Evolutionary conservation across 2,329 filamentous ascomycete genomes (phyloP), one percentile per base, ranked within the genome.

Genomic region (Didymella glomerata): DNA sequence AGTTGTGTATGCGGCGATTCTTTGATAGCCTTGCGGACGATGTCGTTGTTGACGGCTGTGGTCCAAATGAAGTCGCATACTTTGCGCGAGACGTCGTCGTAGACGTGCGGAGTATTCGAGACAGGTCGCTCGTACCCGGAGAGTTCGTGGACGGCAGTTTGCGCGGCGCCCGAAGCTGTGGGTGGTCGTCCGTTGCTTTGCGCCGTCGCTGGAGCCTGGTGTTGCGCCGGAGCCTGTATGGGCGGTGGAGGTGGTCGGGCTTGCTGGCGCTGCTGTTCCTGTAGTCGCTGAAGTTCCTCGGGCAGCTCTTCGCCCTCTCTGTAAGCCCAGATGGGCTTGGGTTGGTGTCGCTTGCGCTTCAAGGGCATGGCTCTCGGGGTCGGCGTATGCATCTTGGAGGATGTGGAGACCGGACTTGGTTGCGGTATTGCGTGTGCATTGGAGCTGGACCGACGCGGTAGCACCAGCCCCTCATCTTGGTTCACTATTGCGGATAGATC

Each of bases 1-100:
- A 97, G 88, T 60, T 92, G 85, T 14, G 93, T 89, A 7, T 87
- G 87, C 16, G 85, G 83, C 11, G 83, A 80, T 55, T 83, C 78
- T 1, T 74, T 84, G 36, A 88, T 82, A 11, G 80, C 81, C 51
- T 58, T 60, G 11, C 73, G 71, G 24, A 87, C 78, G 64, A 91
- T 86, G n/a, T 85, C 82, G 61, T 88, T 87, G 50, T 84, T 81
- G 7, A 95, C 83, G 18, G 95, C 88, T 54, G 90, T 83, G 47
- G 86, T 75, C 72, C 88, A 96, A 11, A 97, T 80, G 69, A 93
- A 96, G 72, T 96, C 91, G 61, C 90, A 91, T n/a, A 96, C 84
- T 18, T 83, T 76, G 68, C 88, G 90, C n/a, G 88, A 87, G 11
- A 95, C 78, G 61, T 93, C 88, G 67, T 95, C 90, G 54, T 88